Base-by-base conservation (phyloP, 1,284 basidiomycete genomes). In the Ceratobasidium sp. region DNA sequence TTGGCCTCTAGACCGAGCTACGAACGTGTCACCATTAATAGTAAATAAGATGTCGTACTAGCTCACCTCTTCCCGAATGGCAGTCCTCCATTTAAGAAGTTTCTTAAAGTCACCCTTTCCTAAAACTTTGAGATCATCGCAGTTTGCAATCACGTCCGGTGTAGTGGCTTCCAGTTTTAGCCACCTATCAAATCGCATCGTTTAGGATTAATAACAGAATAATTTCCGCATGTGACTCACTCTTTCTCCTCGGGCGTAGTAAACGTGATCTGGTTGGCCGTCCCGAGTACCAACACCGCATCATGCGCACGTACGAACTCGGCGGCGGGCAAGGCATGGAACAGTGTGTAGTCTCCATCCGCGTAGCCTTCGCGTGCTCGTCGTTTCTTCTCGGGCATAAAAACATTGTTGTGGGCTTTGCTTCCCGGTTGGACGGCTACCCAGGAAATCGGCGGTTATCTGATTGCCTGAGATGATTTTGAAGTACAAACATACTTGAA, bases 101-200 rank as follows among this genome's bases (percentile, higher is more conserved):
- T 90, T 85, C 85, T 98, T 98, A 87, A 99, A 99, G 83, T 99
- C 98, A 68, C 96, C 93, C 86, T 98, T 99, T 64, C 98, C 98
- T 48, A 99, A 88, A 4, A 99, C 97, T 85, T 98, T 99, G 80
- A 99, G 88, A 88, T 99, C 98, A 33, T 93, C 90, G 80, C 93
- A 94, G 83, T 95, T 96, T 41, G 89, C 88, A 82, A 91, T 89
- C 80, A 99, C 88, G 79, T 99, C 97, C 0, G 88, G 84, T 2
- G 93, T 94, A 6, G 95, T 97, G 79, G 92, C 86, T 65, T 90
- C 89, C 69, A 93, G 85, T 74, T 88, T 88, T 46, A 93, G 84
- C 94, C 97, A 96, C 79, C 91, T 92, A 44, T 78, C 77, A 30
- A 30, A 52, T 35, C 27, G 35, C 33, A 30, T 14, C 59, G 12